Base-by-base conservation (phyloP, 139 green algal genomes). In the Tetraselmis chui region DNA sequence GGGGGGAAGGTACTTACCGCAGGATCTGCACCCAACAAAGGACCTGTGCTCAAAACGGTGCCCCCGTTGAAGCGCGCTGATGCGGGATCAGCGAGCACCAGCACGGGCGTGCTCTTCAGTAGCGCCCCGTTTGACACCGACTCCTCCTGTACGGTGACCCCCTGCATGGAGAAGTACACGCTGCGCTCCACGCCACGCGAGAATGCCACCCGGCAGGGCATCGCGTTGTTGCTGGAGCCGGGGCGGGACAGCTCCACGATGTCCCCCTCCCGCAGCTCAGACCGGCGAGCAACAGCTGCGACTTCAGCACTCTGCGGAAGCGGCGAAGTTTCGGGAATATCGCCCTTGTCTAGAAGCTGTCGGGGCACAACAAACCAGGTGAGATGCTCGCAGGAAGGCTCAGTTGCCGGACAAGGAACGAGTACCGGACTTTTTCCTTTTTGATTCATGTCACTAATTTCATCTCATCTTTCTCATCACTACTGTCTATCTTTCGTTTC, bases 151-250 rank as follows among this genome's bases (percentile, higher is more conserved):
- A 30, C 28, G 76, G 29, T 30, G 29, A 79, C 76, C 2, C 86
- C 87, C 29, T 84, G 79, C 29, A 94, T 84, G 2, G 89, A 88
- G 81, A 95, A 93, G 84, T 88, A 91, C 26, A 94, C 93, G 2
- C 83, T 81, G 2, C 87, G 88, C 89, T 97, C 93, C 83, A 92
- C 82, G 45, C 92, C 92, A 0, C 87, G 87, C 0, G 82, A 26
- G 76, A 97, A 97, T 76, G 92, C 92, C 18, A 97, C 94, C 2
- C 87, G 86, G 87, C 93, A 96, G 45, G 85, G 81, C 32, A 94
- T 83, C 24, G 85, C 79, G 31, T 76, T 77, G 27, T 59, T 83
- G 1, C 80, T 67, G 22, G 81, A 22, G 2, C 28, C 28, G 5
- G 75, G 75, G 75, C 28, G 59, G 1, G 82, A 76, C 76, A 75